Evolutionary conservation across 2,329 filamentous ascomycete genomes (phyloP).

Genomic region (Westerdykella sp.): DNA sequence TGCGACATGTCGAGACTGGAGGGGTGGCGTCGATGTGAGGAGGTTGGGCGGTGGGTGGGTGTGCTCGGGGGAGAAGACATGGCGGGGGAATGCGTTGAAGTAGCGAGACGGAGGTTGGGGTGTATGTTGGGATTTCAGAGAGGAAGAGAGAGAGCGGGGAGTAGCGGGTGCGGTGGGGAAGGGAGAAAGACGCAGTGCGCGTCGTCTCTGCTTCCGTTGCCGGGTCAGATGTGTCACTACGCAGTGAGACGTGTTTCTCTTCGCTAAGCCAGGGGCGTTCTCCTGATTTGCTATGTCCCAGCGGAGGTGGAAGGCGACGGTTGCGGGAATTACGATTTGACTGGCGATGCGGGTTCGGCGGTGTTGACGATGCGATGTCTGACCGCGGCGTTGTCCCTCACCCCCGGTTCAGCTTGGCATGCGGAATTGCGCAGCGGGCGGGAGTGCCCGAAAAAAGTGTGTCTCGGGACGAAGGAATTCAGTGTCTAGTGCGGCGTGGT

Average conservation of each 20-base stretch:
- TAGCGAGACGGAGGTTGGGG: too few relatives aligned
- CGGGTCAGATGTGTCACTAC: slow-evolving; percentile 1
- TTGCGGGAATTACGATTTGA: not conserved
- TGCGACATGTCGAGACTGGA: slow-evolving; percentile 41
- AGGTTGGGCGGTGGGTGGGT: slow-evolving; percentile 31
- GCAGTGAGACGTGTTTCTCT: slow-evolving; percentile 3
- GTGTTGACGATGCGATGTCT: too few relatives aligned
- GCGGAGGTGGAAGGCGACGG: too few relatives aligned
- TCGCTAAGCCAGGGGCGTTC: too few relatives aligned
- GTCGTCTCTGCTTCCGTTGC: slow-evolving; percentile 3
- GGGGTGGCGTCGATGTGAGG: slow-evolving; percentile 35
- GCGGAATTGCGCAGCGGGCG: too few relatives aligned
- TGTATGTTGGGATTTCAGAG: too few relatives aligned
- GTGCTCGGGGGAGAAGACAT: slow-evolving; percentile 42
- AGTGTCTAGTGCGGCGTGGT: too few relatives aligned
- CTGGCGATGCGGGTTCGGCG: not conserved
- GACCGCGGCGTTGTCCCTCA: too few relatives aligned
- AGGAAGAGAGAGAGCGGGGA: not conserved
- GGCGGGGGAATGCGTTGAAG: not conserved
- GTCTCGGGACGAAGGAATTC: too few relatives aligned
- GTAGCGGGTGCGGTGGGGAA: slow-evolving; percentile 1
- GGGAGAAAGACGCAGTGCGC: slow-evolving; percentile 4
- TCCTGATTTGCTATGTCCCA: too few relatives aligned
- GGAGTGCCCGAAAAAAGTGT: too few relatives aligned
- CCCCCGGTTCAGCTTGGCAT: too few relatives aligned